Evolutionary conservation across 352 stramenopile genomes (phyloP), one percentile per base, ranked within the genome.

Genomic region (Globisporangium spinosum): DNA sequence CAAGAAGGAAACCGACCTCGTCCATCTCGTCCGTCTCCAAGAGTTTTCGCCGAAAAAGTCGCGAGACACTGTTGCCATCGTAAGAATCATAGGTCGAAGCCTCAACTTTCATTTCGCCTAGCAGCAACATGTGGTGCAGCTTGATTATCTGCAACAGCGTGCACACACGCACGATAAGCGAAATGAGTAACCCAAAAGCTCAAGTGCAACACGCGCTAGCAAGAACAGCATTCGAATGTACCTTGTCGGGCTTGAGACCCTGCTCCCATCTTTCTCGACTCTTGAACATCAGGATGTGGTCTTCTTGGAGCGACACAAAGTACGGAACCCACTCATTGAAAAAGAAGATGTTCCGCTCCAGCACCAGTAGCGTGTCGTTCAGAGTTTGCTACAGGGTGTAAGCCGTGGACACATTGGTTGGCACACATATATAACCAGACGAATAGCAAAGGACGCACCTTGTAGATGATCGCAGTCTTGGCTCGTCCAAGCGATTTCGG

Each of bases 51-150:
- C 76, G 84, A 56, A 95, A 95, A 0, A 94, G 65, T 2, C 87
- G 79, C 25, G 72, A 67, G 25, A 63, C 72, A 17, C 76, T 70
- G n/a, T 76, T 65, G 56, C 65, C 70, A 17, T 58, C 32, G 20
- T 71, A 51, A 0, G 61, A 67, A 8, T 83, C 71, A 0, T 65
- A 55, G 15, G 70, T 73, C 7, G 79, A 70, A 5, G 84, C 83
- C 25, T 95, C 87, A n/a, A 95, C 87, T 69, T 89, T 89, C 85
- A 95, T 90, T n/a, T 94, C 82, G 1, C 87, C 78, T 38, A 95
- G 80, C 61, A 91, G 73, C 77, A 94, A 80, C 67, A 82, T 81
- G 27, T 82, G 74, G 23, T 89, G 83, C 62, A 95, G 64, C 62
- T 85, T 73, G 62, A 95, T 76, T n/a, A 95, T 70, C 87, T 95